Evolutionary conservation across 2,329 filamentous ascomycete genomes (phyloP).

Genomic region (Rachicladosporium sp.): DNA sequence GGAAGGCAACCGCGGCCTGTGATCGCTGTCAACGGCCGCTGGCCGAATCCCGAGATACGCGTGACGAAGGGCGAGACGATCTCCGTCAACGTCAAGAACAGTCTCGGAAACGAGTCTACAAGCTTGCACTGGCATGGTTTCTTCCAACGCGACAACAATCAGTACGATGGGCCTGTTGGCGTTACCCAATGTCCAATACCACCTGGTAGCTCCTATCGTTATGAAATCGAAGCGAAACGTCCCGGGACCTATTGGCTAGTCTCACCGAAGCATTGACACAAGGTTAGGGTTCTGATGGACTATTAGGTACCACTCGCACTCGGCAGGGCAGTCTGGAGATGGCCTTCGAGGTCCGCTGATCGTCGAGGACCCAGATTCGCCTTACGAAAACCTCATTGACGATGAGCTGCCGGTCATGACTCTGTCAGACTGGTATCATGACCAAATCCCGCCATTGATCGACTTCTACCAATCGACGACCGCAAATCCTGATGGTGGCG

Average conservation of each 20-base stretch:
- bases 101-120: constrained; percentile 50
- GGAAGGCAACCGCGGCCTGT: constrained; percentile 35
- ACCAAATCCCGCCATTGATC: constrained; percentile 38
- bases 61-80: constrained; percentile 62
- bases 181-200: constrained; percentile 57
- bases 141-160: constrained; percentile 62
- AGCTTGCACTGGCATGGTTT: constrained; percentile 68
- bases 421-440: constrained; percentile 62
- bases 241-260: constrained; percentile 7
- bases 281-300: too few relatives aligned
- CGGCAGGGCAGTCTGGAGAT: constrained; percentile 52
- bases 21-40: constrained; percentile 63
- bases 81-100: constrained; percentile 56
- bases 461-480: constrained; percentile 39
- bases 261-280: too few relatives aligned
- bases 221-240: constrained; percentile 50
- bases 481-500: constrained; percentile 45
- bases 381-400: constrained; percentile 40
- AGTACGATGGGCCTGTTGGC: constrained; percentile 60
- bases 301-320: constrained; percentile 51
- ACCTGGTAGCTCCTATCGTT: constrained; percentile 50
- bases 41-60: constrained; percentile 60
- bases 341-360: constrained; percentile 56
- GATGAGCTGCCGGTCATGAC: constrained; percentile 50
- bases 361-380: constrained; percentile 47